phyloP scores from a whole-genome alignment of 1,139 yeast genomes.

The Nakaseomyces nivariensis region DNA sequence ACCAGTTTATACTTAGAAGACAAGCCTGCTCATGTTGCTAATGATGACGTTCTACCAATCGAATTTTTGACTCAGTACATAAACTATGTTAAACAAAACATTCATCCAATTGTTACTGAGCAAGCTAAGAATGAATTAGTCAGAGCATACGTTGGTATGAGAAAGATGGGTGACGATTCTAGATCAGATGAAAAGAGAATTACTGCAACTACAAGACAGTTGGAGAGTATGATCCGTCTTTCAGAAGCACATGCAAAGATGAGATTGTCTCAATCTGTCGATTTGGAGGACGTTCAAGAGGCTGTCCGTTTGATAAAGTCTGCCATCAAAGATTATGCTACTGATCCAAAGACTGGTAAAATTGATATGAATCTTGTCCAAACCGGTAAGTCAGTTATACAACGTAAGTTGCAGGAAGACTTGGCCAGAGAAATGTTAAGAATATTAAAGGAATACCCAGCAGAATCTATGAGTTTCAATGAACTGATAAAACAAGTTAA shows the following conservation, averaged over 20 bases:
- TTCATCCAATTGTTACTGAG: conserved; percentile 64
- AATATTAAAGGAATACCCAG: conserved; percentile 33
- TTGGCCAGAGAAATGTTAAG: conserved; percentile 50
- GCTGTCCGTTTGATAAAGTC: conserved; percentile 86
- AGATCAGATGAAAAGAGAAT: conserved; percentile 81
- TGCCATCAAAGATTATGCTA: conserved; percentile 95
- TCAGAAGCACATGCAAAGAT: conserved; percentile 96
- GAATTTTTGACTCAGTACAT: conserved; percentile 82
- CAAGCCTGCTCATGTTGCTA: conserved; percentile 60
- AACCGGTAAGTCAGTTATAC: conserved; percentile 89
- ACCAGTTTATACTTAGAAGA: conserved; percentile 91
- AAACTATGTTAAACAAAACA: conserved; percentile 81
- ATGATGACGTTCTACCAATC: conserved; percentile 61
- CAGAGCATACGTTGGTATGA: conserved; percentile 85
- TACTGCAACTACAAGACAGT: conserved; percentile 95
- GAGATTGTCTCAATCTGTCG: conserved; percentile 67
- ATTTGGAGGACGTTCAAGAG: conserved; percentile 77
- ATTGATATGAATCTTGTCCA: conserved; percentile 96
- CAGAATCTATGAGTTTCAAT: conserved; percentile 42
- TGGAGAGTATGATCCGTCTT: conserved; percentile 90
- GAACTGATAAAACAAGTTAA: conserved; percentile 56
- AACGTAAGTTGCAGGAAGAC: conserved; percentile 70
- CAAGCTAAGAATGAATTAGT: conserved; percentile 83
- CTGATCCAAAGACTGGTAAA: conserved; percentile 93
- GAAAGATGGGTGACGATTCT: conserved; percentile 87